phyloP scores from a whole-genome alignment of 371 early-diverging fungal genomes.

The Mucor piriformis region DNA sequence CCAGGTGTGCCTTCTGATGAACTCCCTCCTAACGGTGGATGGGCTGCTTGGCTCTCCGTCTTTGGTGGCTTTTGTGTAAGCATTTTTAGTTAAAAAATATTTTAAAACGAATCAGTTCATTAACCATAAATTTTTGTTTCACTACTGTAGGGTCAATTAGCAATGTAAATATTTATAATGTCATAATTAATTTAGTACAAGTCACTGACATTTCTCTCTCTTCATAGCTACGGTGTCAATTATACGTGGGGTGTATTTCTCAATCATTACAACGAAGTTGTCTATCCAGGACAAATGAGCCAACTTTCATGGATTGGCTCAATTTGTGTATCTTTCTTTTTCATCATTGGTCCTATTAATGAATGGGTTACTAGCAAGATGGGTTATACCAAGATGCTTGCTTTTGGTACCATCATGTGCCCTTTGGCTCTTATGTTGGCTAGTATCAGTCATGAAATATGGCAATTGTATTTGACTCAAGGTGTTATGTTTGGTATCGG shows the following conservation, averaged over 20 bases:
- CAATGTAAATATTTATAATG: slow-evolving; percentile 21
- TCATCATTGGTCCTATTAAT: slow-evolving; percentile 45
- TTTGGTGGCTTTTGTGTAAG: slow-evolving; percentile 41
- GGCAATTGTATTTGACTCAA: slow-evolving; percentile 73
- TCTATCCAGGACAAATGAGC: slow-evolving; percentile 36
- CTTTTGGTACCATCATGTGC: slow-evolving; percentile 49
- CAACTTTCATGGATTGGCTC: slow-evolving; percentile 47
- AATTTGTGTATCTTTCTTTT: slow-evolving; percentile 38
- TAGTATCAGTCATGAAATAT: slow-evolving; percentile 59
- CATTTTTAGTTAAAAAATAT: too few species aligned
- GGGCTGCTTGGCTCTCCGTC: slow-evolving; percentile 30
- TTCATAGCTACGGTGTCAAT: slow-evolving; percentile 40
- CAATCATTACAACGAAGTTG: slow-evolving; percentile 28
- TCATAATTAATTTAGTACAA: neutral
- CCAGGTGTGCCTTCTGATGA: too few species aligned
- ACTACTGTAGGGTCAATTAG: slow-evolving; percentile 28
- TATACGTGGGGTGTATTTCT: slow-evolving; percentile 46
- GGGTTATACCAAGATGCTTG: slow-evolving; percentile 59
- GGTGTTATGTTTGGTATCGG: slow-evolving; percentile 76
- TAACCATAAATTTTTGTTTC: neutral
- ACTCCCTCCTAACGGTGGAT: slow-evolving; percentile 31
- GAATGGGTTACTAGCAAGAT: slow-evolving; percentile 50
- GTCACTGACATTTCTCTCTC: neutral
- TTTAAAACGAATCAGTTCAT: too few species aligned
- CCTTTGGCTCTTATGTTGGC: slow-evolving; percentile 67